Base-by-base conservation (phyloP, 129 eudicot species). In the Rutidosis leptorrhynchoides region DNA sequence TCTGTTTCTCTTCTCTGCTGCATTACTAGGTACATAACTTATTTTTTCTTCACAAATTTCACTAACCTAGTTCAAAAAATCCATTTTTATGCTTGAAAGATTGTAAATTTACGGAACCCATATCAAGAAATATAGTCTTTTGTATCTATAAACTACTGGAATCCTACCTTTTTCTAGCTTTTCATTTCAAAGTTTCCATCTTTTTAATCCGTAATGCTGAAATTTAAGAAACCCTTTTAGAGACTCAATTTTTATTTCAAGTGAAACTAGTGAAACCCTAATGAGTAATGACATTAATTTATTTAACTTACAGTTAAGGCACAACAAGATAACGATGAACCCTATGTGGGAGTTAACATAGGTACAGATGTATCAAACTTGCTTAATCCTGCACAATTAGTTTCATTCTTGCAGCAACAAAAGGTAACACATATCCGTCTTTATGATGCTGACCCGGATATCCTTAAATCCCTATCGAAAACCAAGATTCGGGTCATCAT, bases 281-380 rank as follows among this genome's bases (percentile, higher is more conserved):
- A 52, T 75, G 46, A n/a, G 46, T 11, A 40, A 40, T 12, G 46
- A 12, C n/a, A 40, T 40, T 35, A 6, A 24, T 54, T 9, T 43
- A n/a, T 57, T 23, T 48, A 52, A 24, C 12, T 29, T 69, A 85
- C 85, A 86, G 78, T 80, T 37, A 80, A 79, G 76, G 81, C 62
- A 22, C 87, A 83, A 60, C 81, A 78, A 67, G 79, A 43, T 17
- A 74, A 67, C 58, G 87, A 84, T 24, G 87, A 75, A 74, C 95
- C 96, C 32, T 93, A 80, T 75, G 96, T 88, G 65, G 99, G 99
- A 58, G 95, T 93, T 33, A 89, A 89, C 86, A 78, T 93, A 15
- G 99, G 99, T 58, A 89, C 99, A 23, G 99, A 93, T 75, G 89
- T 93, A 6, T 76, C 99, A 6, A 84, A 93, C 33, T 77, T 83